A percentile compares a stretch with the other conserved stretches of the same genome.
Evolutionary conservation across 306 rosid genomes (phyloP).

Genomic region (Cicer pinnatifidum): DNA sequence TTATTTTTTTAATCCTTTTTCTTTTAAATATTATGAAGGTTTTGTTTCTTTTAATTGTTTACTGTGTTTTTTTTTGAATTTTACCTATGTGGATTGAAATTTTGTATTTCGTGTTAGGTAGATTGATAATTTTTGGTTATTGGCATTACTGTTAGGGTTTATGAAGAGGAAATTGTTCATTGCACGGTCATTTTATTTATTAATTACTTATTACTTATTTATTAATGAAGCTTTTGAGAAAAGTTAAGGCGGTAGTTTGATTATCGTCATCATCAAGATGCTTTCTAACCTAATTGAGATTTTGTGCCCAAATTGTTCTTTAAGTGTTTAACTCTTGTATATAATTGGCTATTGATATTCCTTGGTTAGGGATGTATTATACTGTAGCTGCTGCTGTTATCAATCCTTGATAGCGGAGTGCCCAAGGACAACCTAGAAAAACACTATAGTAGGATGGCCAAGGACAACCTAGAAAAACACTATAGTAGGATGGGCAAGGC

Average conservation of each 20-base stretch:
- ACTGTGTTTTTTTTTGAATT: slow-evolving; percentile 18
- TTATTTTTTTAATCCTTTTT: background rate
- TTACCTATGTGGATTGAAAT: background rate
- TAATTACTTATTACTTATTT: background rate
- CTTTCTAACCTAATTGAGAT: background rate
- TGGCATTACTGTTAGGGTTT: slow-evolving; percentile 39
- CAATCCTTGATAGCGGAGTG: background rate
- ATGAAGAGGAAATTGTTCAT: background rate
- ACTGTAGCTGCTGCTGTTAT: background rate
- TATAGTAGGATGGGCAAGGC: background rate
- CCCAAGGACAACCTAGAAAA: background rate
- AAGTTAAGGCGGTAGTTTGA: background rate
- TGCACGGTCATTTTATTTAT: background rate
- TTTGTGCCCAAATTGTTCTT: slow-evolving; percentile 7
- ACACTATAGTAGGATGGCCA: background rate
- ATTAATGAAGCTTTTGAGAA: slow-evolving; percentile 7
- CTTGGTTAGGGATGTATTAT: background rate
- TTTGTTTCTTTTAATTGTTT: background rate
- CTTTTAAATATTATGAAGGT: background rate
- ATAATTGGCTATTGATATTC: background rate
- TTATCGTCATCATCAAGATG: background rate
- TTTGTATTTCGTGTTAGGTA: background rate
- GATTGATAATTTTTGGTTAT: background rate
- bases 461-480: background rate
- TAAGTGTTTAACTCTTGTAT: background rate